Evolutionary conservation across 1,139 yeast species (phyloP), one percentile per base, ranked within the genome.

Genomic region (Barnettozyma hawaiiensis): DNA sequence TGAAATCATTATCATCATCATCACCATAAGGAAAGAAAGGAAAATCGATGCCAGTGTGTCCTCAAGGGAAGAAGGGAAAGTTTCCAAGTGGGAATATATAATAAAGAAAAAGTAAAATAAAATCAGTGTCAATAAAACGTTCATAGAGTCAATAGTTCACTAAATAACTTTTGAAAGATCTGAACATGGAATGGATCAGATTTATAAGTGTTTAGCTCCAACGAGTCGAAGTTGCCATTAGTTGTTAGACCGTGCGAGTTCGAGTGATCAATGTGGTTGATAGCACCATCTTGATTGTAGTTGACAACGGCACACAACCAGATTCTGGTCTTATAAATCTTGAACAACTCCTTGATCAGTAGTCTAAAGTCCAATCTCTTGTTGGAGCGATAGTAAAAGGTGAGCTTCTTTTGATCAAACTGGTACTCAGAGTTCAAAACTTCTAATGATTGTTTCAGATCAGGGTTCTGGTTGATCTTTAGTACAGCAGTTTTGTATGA

Each of bases 271-370:
- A n/a, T n/a, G n/a, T 19, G 27, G 14, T 37, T 42, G 35, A 41
- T 21, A n/a, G 35, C 21, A 33, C 42, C 32, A 10, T 31, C 37
- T 4, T 39, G 43, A 9, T 20, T 12, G 10, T 51, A 54, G 22
- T 46, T 50, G 2, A 55, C 52, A 19, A 90, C 86, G 4, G 97
- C 95, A 67, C 97, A 90, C 72, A 90, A 76, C 98, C 98, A 94
- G 55, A 92, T 92, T 59, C 98, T 76, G 2, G 97, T 92, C 67
- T 92, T 92, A 73, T 89, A 92, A 47, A 87, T 84, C 57, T 92
- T 82, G 70, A 92, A 92, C 50, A 92, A 69, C 57, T 92, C 97
- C 54, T 92, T 84, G 45, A 92, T 95, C 58, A 94, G 74, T 37
- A 85, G 95, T 56, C 98, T 74, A 63, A 92, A 92, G 63, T 92